Base-by-base conservation (phyloP, 148 eudicot species). In the Silene conica region DNA sequence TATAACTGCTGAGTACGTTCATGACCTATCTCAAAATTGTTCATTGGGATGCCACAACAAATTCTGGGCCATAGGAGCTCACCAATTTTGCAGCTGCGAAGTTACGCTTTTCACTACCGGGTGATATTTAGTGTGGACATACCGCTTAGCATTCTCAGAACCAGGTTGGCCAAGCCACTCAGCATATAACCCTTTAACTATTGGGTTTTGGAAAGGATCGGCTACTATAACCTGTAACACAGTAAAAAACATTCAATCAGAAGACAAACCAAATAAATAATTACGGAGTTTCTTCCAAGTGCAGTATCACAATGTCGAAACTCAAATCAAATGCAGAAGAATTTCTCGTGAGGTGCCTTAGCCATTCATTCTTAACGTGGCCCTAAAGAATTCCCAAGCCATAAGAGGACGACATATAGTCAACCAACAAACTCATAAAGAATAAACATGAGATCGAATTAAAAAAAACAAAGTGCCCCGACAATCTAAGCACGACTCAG, bases 91-190 rank as follows among this genome's bases (percentile, higher is more conserved):
- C 83, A 95, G 73, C 88, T 92, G 88, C 46, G 97, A 81, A 12
- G 97, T 85, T 58, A 92, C 74, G 83, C 91, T 95, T 81, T 92
- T 95, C 20, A 86, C 84, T 19, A 95, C 80, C 1, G 97, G 93
- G 66, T 95, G 98, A 81, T 95, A 95, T 82, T 81, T 83, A 18
- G 98, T 95, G 84, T 90, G 97, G 81, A 92, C 45, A 77, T 81
- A 85, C 77, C 31, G 79, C 86, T 90, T 95, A 22, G 98, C 96
- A 62, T 85, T 86, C 70, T 90, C 97, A 14, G 96, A 92, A 63
- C 98, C 97, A 63, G 98, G 93, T 57, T 85, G 78, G 23, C 79
- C 90, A 70, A 95, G 93, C 97, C 98, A 95, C 70, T 90, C 93
- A 13, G 81, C 77, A 58, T 90, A 95, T 59, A 95, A 65, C 60